A percentile compares a stretch with the other conserved stretches of the same genome.
phyloP scores from a whole-genome alignment of 106 monocot genomes.

The Narthecium ossifragum region DNA sequence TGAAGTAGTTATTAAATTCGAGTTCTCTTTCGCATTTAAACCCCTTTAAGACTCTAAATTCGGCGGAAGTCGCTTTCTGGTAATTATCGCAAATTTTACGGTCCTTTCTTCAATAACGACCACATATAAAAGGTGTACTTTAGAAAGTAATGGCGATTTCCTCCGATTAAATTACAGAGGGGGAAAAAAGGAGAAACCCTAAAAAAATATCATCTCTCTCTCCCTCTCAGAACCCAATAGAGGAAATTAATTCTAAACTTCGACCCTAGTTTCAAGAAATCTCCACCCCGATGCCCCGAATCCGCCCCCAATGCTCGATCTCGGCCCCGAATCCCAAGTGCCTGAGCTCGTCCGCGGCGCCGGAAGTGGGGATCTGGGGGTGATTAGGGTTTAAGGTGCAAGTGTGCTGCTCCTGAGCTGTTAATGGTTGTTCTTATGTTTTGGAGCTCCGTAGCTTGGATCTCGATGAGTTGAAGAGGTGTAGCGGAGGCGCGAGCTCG shows the following conservation, averaged over 20 bases:
- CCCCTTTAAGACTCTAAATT: too few relatives aligned
- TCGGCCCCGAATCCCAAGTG: not conserved
- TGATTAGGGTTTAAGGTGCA: not conserved
- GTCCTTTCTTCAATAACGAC: too few relatives aligned
- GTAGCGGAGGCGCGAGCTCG: not conserved
- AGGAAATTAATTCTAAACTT: not conserved
- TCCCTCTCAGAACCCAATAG: conserved; percentile 2
- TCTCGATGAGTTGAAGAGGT: not conserved
- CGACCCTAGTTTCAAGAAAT: not conserved
- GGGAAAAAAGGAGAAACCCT: not conserved
- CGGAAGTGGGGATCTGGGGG: not conserved
- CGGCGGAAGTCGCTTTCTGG: too few relatives aligned
- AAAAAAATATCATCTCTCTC: not conserved
- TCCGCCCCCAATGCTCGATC: too few relatives aligned
- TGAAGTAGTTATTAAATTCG: too few relatives aligned
- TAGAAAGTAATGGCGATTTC: too few relatives aligned
- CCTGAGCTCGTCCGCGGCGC: not conserved
- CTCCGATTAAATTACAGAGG: too few relatives aligned
- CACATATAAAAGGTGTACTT: too few relatives aligned
- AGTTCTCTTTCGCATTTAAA: too few relatives aligned
- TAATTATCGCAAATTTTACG: too few relatives aligned
- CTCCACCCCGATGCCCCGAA: too few relatives aligned
- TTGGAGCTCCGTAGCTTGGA: not conserved
- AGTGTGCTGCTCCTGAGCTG: not conserved
- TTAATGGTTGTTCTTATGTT: too few relatives aligned